Conservation (phyloP, 2,329 filamentous ascomycete genomes). For the Bipolaris bicolor region DNA sequence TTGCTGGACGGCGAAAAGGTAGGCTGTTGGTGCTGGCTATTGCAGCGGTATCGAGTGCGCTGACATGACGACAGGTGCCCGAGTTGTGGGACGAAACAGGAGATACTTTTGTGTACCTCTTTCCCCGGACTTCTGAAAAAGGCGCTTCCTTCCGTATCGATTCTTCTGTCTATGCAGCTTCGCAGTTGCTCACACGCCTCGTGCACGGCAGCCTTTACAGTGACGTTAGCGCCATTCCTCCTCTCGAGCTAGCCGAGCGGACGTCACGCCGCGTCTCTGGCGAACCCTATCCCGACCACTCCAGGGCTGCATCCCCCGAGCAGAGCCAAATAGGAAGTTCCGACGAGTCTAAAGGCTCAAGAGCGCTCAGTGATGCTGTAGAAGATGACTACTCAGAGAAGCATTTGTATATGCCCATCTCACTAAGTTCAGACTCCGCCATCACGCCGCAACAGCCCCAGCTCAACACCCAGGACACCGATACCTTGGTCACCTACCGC, state of each 20-base stretch:
- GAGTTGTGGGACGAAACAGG: constrained; percentile 68
- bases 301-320: constrained; percentile 42
- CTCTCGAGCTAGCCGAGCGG: constrained; percentile 30
- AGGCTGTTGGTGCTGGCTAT: constrained; percentile 18
- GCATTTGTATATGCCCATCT: constrained; percentile 65
- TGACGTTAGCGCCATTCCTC: constrained; percentile 28
- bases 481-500: constrained; percentile 64
- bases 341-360: constrained; percentile 56
- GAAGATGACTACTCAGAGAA: constrained; percentile 57
- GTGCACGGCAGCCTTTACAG: constrained; percentile 61
- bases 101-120: constrained; percentile 69
- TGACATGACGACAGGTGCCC: constrained; percentile 50
- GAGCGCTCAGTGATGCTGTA: constrained; percentile 55
- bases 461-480: constrained; percentile 57
- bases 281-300: constrained; percentile 36
- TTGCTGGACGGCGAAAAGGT: constrained; percentile 61
- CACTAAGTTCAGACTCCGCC: constrained; percentile 59
- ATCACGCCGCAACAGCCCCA: constrained; percentile 37
- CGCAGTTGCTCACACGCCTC: constrained; percentile 60
- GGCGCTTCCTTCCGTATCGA: constrained; percentile 67
- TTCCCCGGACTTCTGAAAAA: constrained; percentile 61
- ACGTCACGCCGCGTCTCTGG: constrained; percentile 30
- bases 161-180: constrained; percentile 64
- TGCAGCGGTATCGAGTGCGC: constrained; percentile 9
- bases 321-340: constrained; percentile 46